Evolutionary conservation across 1,284 basidiomycete genomes (phyloP).

Genomic region (Earliella scabrosa): DNA sequence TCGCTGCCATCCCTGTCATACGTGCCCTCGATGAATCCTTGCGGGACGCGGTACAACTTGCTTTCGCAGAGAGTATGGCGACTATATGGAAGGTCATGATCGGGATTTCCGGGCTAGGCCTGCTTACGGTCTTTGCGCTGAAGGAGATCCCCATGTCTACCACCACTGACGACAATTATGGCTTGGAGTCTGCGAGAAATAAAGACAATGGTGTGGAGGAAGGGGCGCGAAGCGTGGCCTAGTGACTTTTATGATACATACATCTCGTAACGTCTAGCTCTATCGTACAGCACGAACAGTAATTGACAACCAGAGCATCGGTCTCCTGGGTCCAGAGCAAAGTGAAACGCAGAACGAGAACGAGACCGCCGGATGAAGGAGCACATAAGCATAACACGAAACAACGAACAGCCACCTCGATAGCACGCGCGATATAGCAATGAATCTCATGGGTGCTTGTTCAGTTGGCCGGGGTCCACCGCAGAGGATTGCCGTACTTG

Average conservation of each 20-base stretch:
- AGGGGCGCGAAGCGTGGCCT: too few species aligned
- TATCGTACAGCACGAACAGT: too few species aligned
- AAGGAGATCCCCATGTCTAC: constrained; percentile 37
- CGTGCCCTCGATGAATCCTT: constrained; percentile 36
- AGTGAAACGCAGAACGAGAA: too few species aligned
- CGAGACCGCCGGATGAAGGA: too few species aligned
- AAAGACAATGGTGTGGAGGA: too few species aligned
- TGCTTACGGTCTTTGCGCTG: constrained; percentile 37
- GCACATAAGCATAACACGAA: too few species aligned
- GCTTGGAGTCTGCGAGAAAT: constrained; percentile 4
- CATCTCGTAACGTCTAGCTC: too few species aligned
- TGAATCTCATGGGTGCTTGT: background rate
- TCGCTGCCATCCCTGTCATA: constrained; percentile 42
- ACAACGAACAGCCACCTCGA: too few species aligned
- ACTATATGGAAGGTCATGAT: constrained; percentile 41
- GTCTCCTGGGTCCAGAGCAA: too few species aligned
- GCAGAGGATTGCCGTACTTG: constrained; percentile 8
- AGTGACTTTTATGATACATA: too few species aligned
- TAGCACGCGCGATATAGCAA: too few species aligned
- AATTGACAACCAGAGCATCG: too few species aligned
- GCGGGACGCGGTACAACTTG: constrained; percentile 33
- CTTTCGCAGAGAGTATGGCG: constrained; percentile 39
- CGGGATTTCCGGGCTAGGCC: constrained; percentile 38
- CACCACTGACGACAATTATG: constrained; percentile 34
- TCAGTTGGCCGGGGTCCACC: constrained; percentile 3